Conservation (phyloP, 768 basidiomycete species). For the Phallus indusiatus region DNA sequence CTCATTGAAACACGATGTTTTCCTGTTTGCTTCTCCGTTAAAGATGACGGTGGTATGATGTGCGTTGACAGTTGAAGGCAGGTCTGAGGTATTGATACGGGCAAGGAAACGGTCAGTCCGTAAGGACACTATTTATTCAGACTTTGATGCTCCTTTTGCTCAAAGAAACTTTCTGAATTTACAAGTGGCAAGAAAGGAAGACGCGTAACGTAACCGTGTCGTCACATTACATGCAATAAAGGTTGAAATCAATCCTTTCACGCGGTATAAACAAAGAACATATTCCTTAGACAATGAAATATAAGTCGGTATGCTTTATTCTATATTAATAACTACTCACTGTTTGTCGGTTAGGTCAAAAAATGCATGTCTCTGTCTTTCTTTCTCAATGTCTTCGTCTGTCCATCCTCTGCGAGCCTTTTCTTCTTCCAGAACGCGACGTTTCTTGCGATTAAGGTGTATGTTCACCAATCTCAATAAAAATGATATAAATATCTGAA, state of each 20-base stretch:
- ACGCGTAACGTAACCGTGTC: not conserved
- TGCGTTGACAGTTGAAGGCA: too few relatives aligned
- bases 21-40: too few relatives aligned
- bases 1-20: too few relatives aligned
- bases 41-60: too few relatives aligned
- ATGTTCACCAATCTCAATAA: conserved; percentile 47
- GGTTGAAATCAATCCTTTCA: conserved; percentile 17
- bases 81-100: too few relatives aligned
- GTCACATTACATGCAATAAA: too few relatives aligned
- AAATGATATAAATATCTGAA: conserved; percentile 39
- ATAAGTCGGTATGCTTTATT: not conserved
- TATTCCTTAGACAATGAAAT: conserved; percentile 37
- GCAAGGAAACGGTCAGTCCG: too few relatives aligned
- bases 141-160: too few relatives aligned
- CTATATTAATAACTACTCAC: conserved; percentile 9
- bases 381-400: conserved; percentile 46
- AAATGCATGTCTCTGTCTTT: conserved; percentile 47
- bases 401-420: conserved; percentile 45
- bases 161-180: too few relatives aligned
- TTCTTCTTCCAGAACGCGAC: conserved; percentile 30
- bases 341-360: conserved; percentile 21
- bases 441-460: conserved; percentile 41
- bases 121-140: too few relatives aligned
- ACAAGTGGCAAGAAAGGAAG: too few relatives aligned
- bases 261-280: conserved; percentile 49